Percentiles rank a stretch among this genome's conserved stretches.
Evolutionary conservation across 2,329 filamentous ascomycete genomes (phyloP).

Genomic region (Penicillium sp.): DNA sequence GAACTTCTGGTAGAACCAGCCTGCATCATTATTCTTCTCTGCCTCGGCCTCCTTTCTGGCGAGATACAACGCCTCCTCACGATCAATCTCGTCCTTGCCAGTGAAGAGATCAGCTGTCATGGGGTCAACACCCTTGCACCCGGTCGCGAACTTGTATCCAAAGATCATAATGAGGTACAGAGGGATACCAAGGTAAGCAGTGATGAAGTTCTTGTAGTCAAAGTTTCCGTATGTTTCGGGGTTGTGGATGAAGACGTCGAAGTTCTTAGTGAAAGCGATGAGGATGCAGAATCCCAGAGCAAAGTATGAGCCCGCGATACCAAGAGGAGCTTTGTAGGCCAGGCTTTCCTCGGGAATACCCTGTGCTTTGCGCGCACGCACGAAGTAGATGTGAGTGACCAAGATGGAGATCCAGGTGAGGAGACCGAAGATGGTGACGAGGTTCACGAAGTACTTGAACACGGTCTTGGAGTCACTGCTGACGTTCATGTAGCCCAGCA

Average conservation of each 20-base stretch:
- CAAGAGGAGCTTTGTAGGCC: conserved; percentile 69
- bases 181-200: conserved; percentile 74
- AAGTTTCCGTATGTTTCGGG: conserved; percentile 54
- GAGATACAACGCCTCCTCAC: conserved; percentile 69
- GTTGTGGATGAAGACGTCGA: conserved; percentile 63
- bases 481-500: conserved; percentile 69
- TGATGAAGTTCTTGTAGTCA: conserved; percentile 75
- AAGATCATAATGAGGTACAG: conserved; percentile 69
- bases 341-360: conserved; percentile 56
- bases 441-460: conserved; percentile 67
- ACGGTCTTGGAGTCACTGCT: conserved; percentile 56
- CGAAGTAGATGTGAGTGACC: conserved; percentile 66
- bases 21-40: conserved; percentile 37
- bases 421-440: conserved; percentile 66
- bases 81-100: conserved; percentile 71
- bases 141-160: conserved; percentile 63
- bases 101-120: conserved; percentile 67
- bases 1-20: conserved; percentile 60
- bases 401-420: conserved; percentile 68
- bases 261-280: conserved; percentile 81
- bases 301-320: conserved; percentile 66
- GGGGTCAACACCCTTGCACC: conserved; percentile 56
- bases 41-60: conserved; percentile 51
- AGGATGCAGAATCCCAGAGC: conserved; percentile 70
- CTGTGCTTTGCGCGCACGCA: conserved; percentile 63